Evolutionary conservation across 805 yeast species (phyloP).

Genomic region (Candida argentea): DNA sequence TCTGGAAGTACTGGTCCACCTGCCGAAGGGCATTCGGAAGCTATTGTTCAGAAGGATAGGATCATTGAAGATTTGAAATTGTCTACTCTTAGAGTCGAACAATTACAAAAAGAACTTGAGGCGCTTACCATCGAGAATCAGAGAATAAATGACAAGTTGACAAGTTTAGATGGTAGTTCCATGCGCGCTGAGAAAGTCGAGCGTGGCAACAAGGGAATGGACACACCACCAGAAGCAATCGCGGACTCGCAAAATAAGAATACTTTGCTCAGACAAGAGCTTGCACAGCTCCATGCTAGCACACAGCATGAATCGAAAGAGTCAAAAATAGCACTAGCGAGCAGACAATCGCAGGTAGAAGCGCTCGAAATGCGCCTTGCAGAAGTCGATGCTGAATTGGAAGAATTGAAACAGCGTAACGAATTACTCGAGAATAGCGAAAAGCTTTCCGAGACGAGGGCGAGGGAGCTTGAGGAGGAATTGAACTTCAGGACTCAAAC

Average conservation of each 20-base stretch:
- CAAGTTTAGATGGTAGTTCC: too few species aligned
- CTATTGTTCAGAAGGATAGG: conserved; percentile 1
- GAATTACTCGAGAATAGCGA: conserved; percentile 2
- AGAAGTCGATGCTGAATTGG: conserved; percentile 1
- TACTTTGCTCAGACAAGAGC: background rate
- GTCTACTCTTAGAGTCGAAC: conserved; percentile 1
- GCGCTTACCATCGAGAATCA: too few species aligned
- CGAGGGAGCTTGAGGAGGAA: background rate
- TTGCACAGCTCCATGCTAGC: background rate
- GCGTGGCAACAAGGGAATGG: too few species aligned
- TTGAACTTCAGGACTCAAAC: background rate
- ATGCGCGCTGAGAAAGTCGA: too few species aligned
- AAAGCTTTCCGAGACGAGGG: background rate
- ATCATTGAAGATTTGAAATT: background rate
- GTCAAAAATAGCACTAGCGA: background rate
- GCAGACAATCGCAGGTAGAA: background rate
- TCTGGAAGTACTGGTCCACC: too few species aligned
- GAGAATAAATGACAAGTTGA: background rate
- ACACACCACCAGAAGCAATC: background rate
- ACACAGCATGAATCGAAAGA: conserved; percentile 1
- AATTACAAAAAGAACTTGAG: background rate
- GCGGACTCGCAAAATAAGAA: conserved; percentile 1
- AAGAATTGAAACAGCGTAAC: background rate
- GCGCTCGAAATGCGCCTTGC: background rate
- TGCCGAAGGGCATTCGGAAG: too few species aligned